Percentiles rank a stretch among this genome's conserved stretches.
Conservation (phyloP, 73 alveolate genomes). For the Paraurostyla sp. region DNA sequence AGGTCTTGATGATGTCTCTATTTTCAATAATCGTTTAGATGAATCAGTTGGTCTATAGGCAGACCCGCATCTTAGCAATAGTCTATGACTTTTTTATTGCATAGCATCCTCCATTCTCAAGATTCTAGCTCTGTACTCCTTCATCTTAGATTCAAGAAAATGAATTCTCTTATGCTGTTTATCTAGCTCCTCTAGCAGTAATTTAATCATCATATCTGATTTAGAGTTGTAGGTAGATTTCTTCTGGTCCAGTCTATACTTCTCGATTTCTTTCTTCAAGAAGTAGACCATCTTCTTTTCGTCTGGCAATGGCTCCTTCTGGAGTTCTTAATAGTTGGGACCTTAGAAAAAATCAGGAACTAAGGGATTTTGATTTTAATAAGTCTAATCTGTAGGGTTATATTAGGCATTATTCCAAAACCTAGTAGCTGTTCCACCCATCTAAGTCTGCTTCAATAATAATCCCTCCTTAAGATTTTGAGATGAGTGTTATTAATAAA, state of each 20-base stretch:
- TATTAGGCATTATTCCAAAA: slow-evolving; percentile 23
- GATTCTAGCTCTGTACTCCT: neutral
- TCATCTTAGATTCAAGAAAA: slow-evolving; percentile 17
- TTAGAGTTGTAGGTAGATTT: neutral
- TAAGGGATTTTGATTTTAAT: slow-evolving; percentile 7
- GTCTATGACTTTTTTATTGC: slow-evolving; percentile 24
- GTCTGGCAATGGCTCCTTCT: neutral
- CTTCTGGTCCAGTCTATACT: neutral
- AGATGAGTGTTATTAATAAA: too few species aligned
- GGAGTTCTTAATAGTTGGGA: neutral
- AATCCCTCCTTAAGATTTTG: neutral
- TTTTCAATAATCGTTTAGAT: neutral
- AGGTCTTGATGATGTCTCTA: neutral
- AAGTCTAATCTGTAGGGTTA: neutral
- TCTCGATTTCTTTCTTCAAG: slow-evolving; percentile 47
- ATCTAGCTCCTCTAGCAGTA: slow-evolving; percentile 27
- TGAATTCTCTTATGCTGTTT: slow-evolving; percentile 42
- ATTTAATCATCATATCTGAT: slow-evolving; percentile 37
- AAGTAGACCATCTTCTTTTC: slow-evolving; percentile 4
- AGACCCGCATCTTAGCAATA: slow-evolving; percentile 27
- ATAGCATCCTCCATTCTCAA: slow-evolving; percentile 43
- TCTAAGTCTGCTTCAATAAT: neutral
- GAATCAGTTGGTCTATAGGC: neutral
- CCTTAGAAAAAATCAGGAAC: slow-evolving; percentile 19
- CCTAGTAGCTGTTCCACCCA: slow-evolving; percentile 21